phyloP scores from a whole-genome alignment of 73 alveolate species.

The Paramecium primaurelia region DNA sequence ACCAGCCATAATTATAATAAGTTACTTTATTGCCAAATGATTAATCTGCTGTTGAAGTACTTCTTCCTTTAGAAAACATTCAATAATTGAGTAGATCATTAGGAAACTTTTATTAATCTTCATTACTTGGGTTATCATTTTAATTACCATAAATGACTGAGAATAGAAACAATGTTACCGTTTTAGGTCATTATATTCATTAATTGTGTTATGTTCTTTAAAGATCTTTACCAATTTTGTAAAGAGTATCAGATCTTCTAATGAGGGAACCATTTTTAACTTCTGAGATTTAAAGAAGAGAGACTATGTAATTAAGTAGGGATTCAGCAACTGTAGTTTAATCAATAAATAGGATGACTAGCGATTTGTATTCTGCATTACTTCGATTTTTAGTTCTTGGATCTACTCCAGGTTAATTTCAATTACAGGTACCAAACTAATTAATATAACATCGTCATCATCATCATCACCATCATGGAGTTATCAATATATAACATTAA shows the following conservation, averaged over 20 bases:
- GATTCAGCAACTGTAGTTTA: neutral
- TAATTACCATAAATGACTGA: neutral
- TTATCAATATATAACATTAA: neutral
- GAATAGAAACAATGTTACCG: constrained; percentile 9
- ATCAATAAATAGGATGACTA: neutral
- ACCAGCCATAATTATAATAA: neutral
- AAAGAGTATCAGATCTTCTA: constrained; percentile 28
- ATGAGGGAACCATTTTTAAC: constrained; percentile 31
- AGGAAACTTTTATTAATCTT: neutral
- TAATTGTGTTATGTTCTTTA: neutral
- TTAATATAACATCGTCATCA: neutral
- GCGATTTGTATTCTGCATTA: neutral
- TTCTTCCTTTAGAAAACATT: neutral
- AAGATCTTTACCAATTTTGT: constrained; percentile 17
- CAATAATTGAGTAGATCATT: neutral
- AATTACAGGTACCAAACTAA: neutral
- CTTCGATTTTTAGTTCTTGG: neutral
- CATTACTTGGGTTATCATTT: neutral
- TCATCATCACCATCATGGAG: neutral
- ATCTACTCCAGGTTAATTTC: neutral
- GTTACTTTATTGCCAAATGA: neutral
- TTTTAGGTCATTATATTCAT: constrained; percentile 4
- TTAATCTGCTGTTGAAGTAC: neutral
- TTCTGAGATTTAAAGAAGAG: neutral
- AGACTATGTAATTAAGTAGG: neutral